Base-by-base conservation (phyloP, 140 eudicot genomes). In the Ambrosia hybrid region DNA sequence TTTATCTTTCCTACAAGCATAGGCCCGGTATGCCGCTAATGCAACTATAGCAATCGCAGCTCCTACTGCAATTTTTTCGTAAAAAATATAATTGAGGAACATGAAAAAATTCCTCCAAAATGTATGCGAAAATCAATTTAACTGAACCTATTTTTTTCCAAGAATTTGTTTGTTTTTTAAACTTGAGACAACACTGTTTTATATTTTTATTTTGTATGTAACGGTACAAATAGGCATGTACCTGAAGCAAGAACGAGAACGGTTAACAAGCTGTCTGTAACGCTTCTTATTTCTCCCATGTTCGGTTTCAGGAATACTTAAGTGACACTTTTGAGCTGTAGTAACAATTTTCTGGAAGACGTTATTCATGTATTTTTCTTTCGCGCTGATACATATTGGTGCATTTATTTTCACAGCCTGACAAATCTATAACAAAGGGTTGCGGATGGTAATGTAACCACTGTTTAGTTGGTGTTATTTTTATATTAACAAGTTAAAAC, bases 251-350 rank as follows among this genome's bases (percentile, higher is more conserved):
- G 48, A 83, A 84, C 62, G 75, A 90, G 97, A 83, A 65, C 83
- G 84, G 53, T 81, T 94, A 21, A 94, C 77, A 63, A 88, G 77
- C 77, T 80, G 94, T 41, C 74, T 84, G 78, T 78, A 81, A 68
- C 83, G 97, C 79, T 94, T 94, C 84, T 79, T 81, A 74, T 75
- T 87, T 71, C 95, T 85, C 13, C 97, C 99, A 52, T 76, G 49
- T 77, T 88, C 94, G 67, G 99, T 90, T 73, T 94, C 99, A 39
- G 99, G 99, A 71, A 94, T 79, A 72, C 86, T 77, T 65, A 86
- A 57, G 78, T 94, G 97, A 78, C 97, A 94, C 71, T 80, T 79
- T 81, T 88, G 90, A 9, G 99, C 99, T 41, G 95, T 92, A 84
- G 65, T 84, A 48, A 90, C 85, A 77, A 94, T 88, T 81, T 84